A percentile compares a stretch with the other conserved stretches of the same genome.
These are phyloP conservation scores for Ogataea thermomethanolica DNA, from an alignment of 805 yeast genomes.

Conservation along the genomic window DNA sequence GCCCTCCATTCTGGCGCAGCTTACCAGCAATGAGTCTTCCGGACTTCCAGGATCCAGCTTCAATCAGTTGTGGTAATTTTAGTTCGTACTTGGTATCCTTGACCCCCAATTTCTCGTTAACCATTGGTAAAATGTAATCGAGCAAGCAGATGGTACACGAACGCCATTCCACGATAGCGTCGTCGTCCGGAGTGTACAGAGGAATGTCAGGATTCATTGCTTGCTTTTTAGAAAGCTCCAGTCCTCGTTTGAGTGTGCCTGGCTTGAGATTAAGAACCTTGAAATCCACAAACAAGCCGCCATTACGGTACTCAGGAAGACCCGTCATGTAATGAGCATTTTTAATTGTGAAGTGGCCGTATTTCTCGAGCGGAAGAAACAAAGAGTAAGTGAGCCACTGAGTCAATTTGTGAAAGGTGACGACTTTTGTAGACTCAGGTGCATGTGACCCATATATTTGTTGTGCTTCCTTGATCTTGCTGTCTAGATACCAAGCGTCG, in stretches of 20 bases:
- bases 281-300: constrained; percentile 59
- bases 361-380: constrained; percentile 46
- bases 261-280: constrained; percentile 48
- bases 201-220: constrained; percentile 38
- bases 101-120: constrained; percentile 43
- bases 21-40: constrained; percentile 58
- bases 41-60: constrained; percentile 68
- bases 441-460: constrained; percentile 19
- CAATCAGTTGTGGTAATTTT: constrained; percentile 55
- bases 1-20: constrained; percentile 50
- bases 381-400: constrained; percentile 67
- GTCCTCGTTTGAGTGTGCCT: constrained; percentile 36
- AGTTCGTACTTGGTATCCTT: constrained; percentile 33
- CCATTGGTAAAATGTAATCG: constrained; percentile 49
- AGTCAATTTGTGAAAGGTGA: constrained; percentile 62
- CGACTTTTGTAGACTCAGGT: constrained; percentile 41
- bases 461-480: constrained; percentile 24
- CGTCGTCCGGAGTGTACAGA: constrained; percentile 50
- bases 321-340: constrained; percentile 49
- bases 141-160: constrained; percentile 55
- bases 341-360: constrained; percentile 39
- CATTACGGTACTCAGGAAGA: constrained; percentile 60
- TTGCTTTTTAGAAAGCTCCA: constrained; percentile 32
- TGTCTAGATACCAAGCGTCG: constrained; percentile 55
- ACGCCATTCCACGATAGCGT: constrained; percentile 66